Evolutionary conservation across 345 rosid species (phyloP).

Genomic region (Brassica cretica): DNA sequence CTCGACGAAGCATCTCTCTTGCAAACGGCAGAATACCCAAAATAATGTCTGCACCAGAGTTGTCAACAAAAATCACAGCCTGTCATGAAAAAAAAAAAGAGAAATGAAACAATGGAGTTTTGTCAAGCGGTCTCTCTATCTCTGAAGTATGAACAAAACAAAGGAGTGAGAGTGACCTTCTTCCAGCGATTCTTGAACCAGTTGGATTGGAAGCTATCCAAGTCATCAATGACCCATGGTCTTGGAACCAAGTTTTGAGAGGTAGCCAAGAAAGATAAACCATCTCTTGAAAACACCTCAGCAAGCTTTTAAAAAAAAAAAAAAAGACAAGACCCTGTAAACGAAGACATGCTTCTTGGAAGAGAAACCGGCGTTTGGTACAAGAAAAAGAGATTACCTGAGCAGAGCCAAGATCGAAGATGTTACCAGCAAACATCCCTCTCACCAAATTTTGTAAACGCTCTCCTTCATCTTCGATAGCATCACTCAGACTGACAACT

Average conservation of each 20-base stretch:
- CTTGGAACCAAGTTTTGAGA: constrained; percentile 85
- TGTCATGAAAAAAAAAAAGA: constrained; percentile 42
- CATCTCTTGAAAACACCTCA: constrained; percentile 91
- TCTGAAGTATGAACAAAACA: neutral
- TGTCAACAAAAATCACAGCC: constrained; percentile 95
- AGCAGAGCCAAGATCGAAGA: constrained; percentile 96
- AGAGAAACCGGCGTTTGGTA: neutral
- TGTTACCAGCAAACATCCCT: constrained; percentile 96
- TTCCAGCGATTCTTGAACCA: constrained; percentile 91
- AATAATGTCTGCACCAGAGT: constrained; percentile 97
- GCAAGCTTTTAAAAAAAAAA: constrained; percentile 66
- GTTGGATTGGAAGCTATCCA: constrained; percentile 67
- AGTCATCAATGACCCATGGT: constrained; percentile 97
- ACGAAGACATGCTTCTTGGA: neutral
- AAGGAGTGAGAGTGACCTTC: constrained; percentile 55
- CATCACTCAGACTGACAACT: constrained; percentile 74
- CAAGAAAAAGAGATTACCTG: constrained; percentile 49
- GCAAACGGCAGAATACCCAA: constrained; percentile 91
- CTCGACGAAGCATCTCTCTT: constrained; percentile 82
- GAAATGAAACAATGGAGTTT: neutral
- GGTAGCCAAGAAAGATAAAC: constrained; percentile 87
- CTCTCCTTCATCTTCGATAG: constrained; percentile 65
- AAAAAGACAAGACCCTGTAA: neutral
- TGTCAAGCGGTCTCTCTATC: neutral
- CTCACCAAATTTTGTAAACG: constrained; percentile 75